Evolutionary conservation across 2,329 filamentous ascomycete species (phyloP), one percentile per base, ranked within the genome.

Genomic region (Paracamarosporium sp.): DNA sequence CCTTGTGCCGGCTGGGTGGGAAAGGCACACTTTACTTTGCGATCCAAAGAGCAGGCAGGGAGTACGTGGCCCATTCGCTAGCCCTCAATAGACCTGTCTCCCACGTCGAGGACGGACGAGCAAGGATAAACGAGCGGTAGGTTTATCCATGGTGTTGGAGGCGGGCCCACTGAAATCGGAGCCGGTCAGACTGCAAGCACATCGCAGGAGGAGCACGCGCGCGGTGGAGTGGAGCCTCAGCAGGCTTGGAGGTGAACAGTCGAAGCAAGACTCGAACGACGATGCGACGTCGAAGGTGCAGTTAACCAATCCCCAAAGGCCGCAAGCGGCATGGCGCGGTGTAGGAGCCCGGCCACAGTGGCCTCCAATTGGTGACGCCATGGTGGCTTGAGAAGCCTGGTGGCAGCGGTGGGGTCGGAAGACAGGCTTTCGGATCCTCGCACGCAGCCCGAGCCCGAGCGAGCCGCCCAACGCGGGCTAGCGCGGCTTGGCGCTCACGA

Each of bases 401-500:
- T 48, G 31, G 45, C 31, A 48, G 45, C 31, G 45, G 45, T 48
- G 45, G 44, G 44, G 44, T 47, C n/a, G 44, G 28, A 47, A 28
- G 17, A 47, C 46, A 40, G 47, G 33, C 17, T 24, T 30, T 40
- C 33, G 47, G 47, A 50, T 50, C 47, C 47, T 50, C 47, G 33
- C 31, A 50, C 22, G 22, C 47, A 38, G 33, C 33, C 22, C 38
- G 47, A 50, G 33, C 24, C 33, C 47, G 47, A 38, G 36, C 25
- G 50, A 45, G 3, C 33, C 13, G 30, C 36, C 52, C 11, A 45
- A 54, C 50, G 24, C 9, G 33, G 53, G 12, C 33, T 50, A 50
- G 25, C 22, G 44, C 44, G 53, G 12, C 59, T 55, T 66, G 61
- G 61, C 61, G 56, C 27, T 33, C 52, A 61, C 56, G 60, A 57